A percentile compares a stretch with the other conserved stretches of the same genome.
These are phyloP conservation scores for Shiraia sp. DNA, from an alignment of 2,329 filamentous ascomycete genomes.

Conservation along the genomic window DNA sequence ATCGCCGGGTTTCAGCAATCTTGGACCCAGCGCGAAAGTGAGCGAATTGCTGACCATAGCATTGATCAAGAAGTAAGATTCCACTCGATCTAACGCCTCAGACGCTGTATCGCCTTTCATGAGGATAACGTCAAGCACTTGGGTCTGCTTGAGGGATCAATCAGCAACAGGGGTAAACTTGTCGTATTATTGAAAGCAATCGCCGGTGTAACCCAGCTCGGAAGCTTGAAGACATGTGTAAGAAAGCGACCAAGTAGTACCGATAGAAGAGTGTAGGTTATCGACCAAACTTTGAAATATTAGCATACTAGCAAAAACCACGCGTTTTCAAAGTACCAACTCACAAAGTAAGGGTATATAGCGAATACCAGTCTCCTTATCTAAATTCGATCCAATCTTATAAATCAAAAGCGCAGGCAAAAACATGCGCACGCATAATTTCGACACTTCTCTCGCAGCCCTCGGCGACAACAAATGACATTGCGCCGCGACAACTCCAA, in stretches of 20 bases:
- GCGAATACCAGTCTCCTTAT: constrained; percentile 51
- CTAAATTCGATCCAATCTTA: constrained; percentile 57
- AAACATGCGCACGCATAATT: constrained; percentile 57
- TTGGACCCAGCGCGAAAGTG: constrained; percentile 66
- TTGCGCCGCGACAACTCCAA: constrained; percentile 56
- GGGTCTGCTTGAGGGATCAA: constrained; percentile 59
- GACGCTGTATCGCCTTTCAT: constrained; percentile 48
- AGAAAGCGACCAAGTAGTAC: constrained; percentile 52
- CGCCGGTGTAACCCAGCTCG: constrained; percentile 58
- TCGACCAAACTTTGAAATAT: constrained; percentile 53
- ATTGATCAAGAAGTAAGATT: constrained; percentile 69
- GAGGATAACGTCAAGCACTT: constrained; percentile 57
- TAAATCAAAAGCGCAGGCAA: constrained; percentile 58
- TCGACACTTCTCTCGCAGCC: constrained; percentile 58
- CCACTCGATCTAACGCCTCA: constrained; percentile 60
- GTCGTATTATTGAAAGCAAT: constrained; percentile 64
- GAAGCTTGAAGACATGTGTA: constrained; percentile 53
- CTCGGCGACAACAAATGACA: constrained; percentile 53
- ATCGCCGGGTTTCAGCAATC: constrained; percentile 56
- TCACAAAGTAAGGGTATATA: constrained; percentile 56
- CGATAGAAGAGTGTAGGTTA: constrained; percentile 55
- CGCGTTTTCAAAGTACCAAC: too few species aligned
- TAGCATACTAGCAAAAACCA: constrained; percentile 1
- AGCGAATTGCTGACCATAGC: constrained; percentile 66
- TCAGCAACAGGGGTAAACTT: constrained; percentile 56